phyloP scores from a whole-genome alignment of 108 stramenopile species.

The Licmophora abbreviata region DNA sequence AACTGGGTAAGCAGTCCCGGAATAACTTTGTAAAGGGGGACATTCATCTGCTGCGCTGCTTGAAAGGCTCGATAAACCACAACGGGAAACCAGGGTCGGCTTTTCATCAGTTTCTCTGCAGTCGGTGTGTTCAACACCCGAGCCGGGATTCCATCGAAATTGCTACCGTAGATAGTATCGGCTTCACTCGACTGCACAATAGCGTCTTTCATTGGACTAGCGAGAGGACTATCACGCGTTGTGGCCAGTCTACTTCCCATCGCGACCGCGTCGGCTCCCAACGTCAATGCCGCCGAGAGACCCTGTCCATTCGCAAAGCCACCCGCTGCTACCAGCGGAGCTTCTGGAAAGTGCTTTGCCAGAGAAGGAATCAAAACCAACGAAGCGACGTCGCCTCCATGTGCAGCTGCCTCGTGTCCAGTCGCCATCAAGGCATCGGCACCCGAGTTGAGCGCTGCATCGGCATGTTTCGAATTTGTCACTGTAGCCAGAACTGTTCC shows the following conservation, averaged over 20 bases:
- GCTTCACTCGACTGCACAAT: conserved; percentile 42
- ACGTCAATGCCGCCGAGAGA: conserved; percentile 62
- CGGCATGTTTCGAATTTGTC: conserved; percentile 71
- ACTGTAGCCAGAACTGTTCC: conserved; percentile 79
- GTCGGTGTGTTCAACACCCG: conserved; percentile 62
- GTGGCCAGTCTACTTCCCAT: conserved; percentile 84
- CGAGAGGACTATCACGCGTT: conserved; percentile 64
- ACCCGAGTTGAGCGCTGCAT: conserved; percentile 49
- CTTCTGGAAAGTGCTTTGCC: conserved; percentile 63
- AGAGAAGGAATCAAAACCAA: conserved; percentile 66
- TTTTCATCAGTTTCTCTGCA: conserved; percentile 37
- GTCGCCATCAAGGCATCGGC: conserved; percentile 85
- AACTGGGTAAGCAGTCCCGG: conserved; percentile 72
- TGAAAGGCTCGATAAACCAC: conserved; percentile 58
- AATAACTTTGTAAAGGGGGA: conserved; percentile 78
- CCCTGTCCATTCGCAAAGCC: conserved; percentile 88
- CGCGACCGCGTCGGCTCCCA: conserved; percentile 87
- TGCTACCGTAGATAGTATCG: conserved; percentile 74
- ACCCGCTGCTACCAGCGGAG: conserved; percentile 82
- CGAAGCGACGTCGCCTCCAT: conserved; percentile 82
- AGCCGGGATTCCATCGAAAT: conserved; percentile 85
- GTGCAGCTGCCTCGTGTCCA: conserved; percentile 90
- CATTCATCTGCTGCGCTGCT: conserved; percentile 57
- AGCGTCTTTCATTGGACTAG: conserved; percentile 58
- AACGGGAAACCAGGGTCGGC: conserved; percentile 39